Evolutionary conservation across 1,284 basidiomycete species (phyloP).

Genomic region (Kalmanozyma brasiliensis): DNA sequence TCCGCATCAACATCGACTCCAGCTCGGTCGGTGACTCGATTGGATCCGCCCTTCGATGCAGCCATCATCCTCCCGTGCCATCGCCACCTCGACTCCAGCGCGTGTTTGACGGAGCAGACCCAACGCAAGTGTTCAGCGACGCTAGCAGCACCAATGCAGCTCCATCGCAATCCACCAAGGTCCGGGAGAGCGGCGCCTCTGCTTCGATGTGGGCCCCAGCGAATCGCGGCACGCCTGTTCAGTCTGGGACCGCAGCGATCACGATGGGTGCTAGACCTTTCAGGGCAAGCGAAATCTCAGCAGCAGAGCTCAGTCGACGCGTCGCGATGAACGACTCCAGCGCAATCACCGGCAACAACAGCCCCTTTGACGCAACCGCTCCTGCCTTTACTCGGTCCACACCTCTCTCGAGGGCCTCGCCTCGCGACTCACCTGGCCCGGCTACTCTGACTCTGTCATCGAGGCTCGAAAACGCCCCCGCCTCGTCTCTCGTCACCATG

Average conservation of each 20-base stretch:
- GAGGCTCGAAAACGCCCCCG: constrained; percentile 22
- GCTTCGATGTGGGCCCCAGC: constrained; percentile 37
- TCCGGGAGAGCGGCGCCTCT: constrained; percentile 13
- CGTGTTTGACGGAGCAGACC: constrained; percentile 23
- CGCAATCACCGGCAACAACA: not conserved
- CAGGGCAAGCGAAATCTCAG: constrained; percentile 12
- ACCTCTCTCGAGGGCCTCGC: constrained; percentile 9
- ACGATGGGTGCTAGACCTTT: constrained; percentile 4
- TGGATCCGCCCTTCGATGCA: constrained; percentile 7
- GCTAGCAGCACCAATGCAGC: not conserved
- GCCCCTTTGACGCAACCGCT: constrained; percentile 1
- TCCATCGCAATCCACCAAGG: not conserved
- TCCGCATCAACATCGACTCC: constrained; percentile 10
- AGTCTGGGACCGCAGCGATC: not conserved
- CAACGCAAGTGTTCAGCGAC: constrained; percentile 19
- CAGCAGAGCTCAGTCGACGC: constrained; percentile 23
- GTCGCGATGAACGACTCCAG: constrained; percentile 10
- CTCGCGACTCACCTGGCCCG: constrained; percentile 12
- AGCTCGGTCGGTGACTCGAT: not conserved
- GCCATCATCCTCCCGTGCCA: constrained; percentile 14
- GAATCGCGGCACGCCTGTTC: not conserved
- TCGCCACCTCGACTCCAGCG: constrained; percentile 21
- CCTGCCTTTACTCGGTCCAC: constrained; percentile 6
- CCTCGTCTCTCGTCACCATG: constrained; percentile 32
- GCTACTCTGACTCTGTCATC: constrained; percentile 4